Evolutionary conservation across 176 grass and related monocot genomes (phyloP).

Genomic region (maize (Zea mays)): Zm-B73-REFERENCE-NAM-5.0 NC_050103.1:179022001-179022500

Average conservation of each 20-base stretch:
- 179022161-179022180: background rate
- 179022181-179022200: conserved; percentile 1
- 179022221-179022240: background rate
- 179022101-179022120: background rate
- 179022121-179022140: background rate
- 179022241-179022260: background rate
- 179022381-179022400: background rate
- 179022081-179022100: background rate
- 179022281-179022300: background rate
- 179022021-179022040: background rate
- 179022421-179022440: background rate
- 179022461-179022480: conserved; percentile 5
- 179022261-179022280: conserved; percentile 19
- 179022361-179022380: conserved; percentile 4
- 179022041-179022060: background rate
- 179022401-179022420: background rate
- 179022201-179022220: background rate
- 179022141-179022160: no score
- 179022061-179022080: background rate
- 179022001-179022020: background rate
- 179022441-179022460: conserved; percentile 1
- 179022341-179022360: background rate
- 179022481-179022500: background rate
- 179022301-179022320: background rate
- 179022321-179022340: background rate